A percentile compares a stretch with the other conserved stretches of the same genome.
These are phyloP conservation scores for Amanita thiersii DNA, from an alignment of 768 basidiomycete species.

Conservation along the genomic window DNA sequence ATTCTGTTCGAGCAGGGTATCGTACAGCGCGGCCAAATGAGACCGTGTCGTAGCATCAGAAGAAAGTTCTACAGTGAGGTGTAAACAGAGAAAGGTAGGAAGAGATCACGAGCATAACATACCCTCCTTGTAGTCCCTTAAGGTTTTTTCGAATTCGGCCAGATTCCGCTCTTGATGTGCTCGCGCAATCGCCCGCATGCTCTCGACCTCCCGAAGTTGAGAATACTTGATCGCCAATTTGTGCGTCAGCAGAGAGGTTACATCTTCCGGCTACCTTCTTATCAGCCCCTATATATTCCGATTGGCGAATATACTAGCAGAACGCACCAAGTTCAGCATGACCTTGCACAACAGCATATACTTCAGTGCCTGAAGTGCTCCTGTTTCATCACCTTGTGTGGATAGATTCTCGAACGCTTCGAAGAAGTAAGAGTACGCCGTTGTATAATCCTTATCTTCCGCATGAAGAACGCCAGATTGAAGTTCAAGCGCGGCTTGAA, in stretches of 20 bases:
- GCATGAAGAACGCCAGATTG: slow-evolving; percentile 78
- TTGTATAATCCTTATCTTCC: slow-evolving; percentile 97
- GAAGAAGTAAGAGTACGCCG: slow-evolving; percentile 95
- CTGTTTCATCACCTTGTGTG: slow-evolving; percentile 59
- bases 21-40: slow-evolving; percentile 89
- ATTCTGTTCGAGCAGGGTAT: slow-evolving; percentile 94
- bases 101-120: slow-evolving; percentile 13
- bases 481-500: slow-evolving; percentile 41
- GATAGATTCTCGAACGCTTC: slow-evolving; percentile 91
- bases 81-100: background rate
- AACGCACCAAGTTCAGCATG: slow-evolving; percentile 86
- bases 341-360: slow-evolving; percentile 99
- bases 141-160: slow-evolving; percentile 79
- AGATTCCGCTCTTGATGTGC: slow-evolving; percentile 92
- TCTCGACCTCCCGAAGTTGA: slow-evolving; percentile 82
- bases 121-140: slow-evolving; percentile 83
- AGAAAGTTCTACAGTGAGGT: slow-evolving; percentile 61
- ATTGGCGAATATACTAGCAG: background rate
- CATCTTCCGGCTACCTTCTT: slow-evolving; percentile 78
- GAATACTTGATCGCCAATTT: slow-evolving; percentile 88
- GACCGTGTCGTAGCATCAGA: slow-evolving; percentile 94
- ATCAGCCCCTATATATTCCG: background rate
- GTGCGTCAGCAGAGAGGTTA: slow-evolving; percentile 74
- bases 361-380: slow-evolving; percentile 80
- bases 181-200: slow-evolving; percentile 90